Evolutionary conservation across 352 stramenopile species (phyloP).

Genomic region (Globisporangium parvum): DNA sequence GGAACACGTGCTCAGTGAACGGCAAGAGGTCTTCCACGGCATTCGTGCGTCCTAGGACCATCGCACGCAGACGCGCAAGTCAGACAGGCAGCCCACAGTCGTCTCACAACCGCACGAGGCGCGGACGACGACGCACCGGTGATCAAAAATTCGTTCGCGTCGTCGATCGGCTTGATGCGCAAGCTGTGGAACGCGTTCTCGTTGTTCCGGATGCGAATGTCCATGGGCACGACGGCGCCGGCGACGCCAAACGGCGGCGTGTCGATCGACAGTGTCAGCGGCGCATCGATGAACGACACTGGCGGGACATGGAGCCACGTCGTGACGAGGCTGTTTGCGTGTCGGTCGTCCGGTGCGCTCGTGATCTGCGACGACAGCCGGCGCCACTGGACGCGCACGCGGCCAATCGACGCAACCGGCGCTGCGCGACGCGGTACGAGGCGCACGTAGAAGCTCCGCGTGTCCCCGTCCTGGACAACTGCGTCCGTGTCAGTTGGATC

Average conservation of each 20-base stretch:
- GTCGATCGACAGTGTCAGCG: conserved; percentile 56
- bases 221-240: conserved; percentile 44
- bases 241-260: conserved; percentile 73
- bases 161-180: conserved; percentile 60
- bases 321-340: conserved; percentile 50
- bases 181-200: conserved; percentile 63
- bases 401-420: conserved; percentile 45
- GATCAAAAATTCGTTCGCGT: conserved; percentile 72
- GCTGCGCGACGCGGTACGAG: conserved; percentile 38
- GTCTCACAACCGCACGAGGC: not conserved
- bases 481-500: conserved; percentile 12
- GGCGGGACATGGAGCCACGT: conserved; percentile 58
- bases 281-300: conserved; percentile 62
- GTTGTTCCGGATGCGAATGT: conserved; percentile 68
- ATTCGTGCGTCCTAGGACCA: conserved; percentile 48
- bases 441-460: conserved; percentile 52
- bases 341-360: conserved; percentile 16
- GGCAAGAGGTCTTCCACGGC: conserved; percentile 68
- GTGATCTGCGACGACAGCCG: conserved; percentile 48
- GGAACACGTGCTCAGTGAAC: conserved; percentile 55
- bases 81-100: not conserved
- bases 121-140: conserved; percentile 25
- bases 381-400: conserved; percentile 55
- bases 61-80: conserved; percentile 5
- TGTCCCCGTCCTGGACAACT: conserved; percentile 52